Evolutionary conservation across 768 basidiomycete species (phyloP), one percentile per base, ranked within the genome.

Genomic region (Cyclocybe aegerita): DNA sequence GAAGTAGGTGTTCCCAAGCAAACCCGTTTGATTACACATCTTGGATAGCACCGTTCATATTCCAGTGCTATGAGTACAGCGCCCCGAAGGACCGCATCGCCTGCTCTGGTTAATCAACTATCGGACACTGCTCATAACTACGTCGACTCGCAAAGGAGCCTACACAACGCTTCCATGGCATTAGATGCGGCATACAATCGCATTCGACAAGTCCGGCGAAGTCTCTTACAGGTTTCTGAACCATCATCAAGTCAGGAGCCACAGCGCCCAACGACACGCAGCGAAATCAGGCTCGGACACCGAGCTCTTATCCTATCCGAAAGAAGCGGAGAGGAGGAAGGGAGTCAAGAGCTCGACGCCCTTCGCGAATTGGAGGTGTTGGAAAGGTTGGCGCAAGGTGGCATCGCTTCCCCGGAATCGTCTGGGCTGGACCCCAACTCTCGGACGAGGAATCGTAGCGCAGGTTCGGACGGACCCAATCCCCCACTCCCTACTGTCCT

Each of bases 121-220:
- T 17, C 10, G 36, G 36, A 11, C 36, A 31, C 37, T 39, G 41
- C 16, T 35, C 54, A 58, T 29, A 52, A 53, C 17, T 46, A 57
- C 17, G 46, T 45, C 12, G 53, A 51, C 14, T 54, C 62, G 9
- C 55, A 60, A 46, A 52, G 59, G 46, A 59, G 55, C 59, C 65
- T 82, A 30, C 76, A 76, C 32, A 71, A 75, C 48, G 79, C 80
- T n/a, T 75, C 81, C 36, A 66, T 69, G n/a, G 77, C 77, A 6
- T 67, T 83, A 35, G 78, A 82, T 47, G 72, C 75, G 33, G 82
- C 80, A 15, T 81, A 79, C 62, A 73, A 70, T 54, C 75, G 79
- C 40, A 78, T 84, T 59, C 73, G 75, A 43, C 76, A 78, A 63
- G 74, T 83, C 43, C 75, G 82, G 51, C 74, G 73, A 30, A 80